Conservation (phyloP, 2,329 filamentous ascomycete genomes). For the Neofusicoccum laricinum region DNA sequence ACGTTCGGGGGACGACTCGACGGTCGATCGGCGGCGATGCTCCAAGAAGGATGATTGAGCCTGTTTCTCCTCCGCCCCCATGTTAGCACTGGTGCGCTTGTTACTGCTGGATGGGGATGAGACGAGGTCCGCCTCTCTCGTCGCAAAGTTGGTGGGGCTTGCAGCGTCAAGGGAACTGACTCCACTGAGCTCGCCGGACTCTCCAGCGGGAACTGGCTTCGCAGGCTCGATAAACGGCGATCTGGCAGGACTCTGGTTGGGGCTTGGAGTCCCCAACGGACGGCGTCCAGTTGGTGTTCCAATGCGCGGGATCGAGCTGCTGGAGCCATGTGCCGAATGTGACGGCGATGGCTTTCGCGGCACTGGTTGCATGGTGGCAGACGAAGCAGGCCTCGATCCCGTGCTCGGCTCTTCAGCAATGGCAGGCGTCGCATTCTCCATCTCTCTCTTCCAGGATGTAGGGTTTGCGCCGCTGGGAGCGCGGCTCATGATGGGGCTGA, state of each 20-base stretch:
- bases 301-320: conserved; percentile 35
- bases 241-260: conserved; percentile 60
- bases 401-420: conserved; percentile 54
- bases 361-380: not conserved
- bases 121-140: conserved; percentile 38
- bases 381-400: conserved; percentile 34
- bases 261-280: conserved; percentile 57
- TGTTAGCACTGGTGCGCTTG: conserved; percentile 24
- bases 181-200: conserved; percentile 44
- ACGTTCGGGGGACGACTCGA: conserved; percentile 28
- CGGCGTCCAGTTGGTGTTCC: conserved; percentile 50
- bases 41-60: conserved; percentile 36
- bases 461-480: conserved; percentile 46
- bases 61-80: conserved; percentile 30
- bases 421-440: conserved; percentile 47
- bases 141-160: conserved; percentile 28
- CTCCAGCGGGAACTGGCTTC: conserved; percentile 43
- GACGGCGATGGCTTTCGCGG: conserved; percentile 33
- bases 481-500: conserved; percentile 64
- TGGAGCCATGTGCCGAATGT: conserved; percentile 41
- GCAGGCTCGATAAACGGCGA: conserved; percentile 52
- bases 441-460: conserved; percentile 23
- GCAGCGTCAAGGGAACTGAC: conserved; percentile 33
- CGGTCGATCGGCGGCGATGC: conserved; percentile 26
- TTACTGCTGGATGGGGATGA: conserved; percentile 24